phyloP scores from a whole-genome alignment of 2,329 filamentous ascomycete species.

The Gliomastix tumulicola region DNA sequence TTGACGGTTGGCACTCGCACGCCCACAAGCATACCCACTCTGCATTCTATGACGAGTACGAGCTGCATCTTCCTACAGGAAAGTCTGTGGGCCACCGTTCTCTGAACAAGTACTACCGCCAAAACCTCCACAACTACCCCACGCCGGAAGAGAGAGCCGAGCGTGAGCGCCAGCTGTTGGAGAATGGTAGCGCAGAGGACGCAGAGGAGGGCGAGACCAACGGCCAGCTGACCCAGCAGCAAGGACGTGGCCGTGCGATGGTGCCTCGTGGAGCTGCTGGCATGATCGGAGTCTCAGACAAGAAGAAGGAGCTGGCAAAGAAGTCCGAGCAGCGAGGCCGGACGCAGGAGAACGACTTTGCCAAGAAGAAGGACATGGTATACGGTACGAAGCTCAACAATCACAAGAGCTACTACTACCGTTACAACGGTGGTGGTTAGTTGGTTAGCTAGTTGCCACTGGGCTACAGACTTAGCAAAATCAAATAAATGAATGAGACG shows the following conservation, averaged over 20 bases:
- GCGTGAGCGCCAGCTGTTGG: constrained; percentile 25
- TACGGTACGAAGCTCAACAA: constrained; percentile 69
- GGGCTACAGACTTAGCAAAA: too few relatives aligned
- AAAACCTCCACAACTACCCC: constrained; percentile 84
- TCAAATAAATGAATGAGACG: too few relatives aligned
- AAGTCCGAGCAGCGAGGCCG: constrained; percentile 63
- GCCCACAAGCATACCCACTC: constrained; percentile 67
- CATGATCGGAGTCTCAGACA: constrained; percentile 70
- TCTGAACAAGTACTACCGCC: constrained; percentile 79
- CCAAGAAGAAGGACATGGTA: constrained; percentile 59
- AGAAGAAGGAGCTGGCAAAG: constrained; percentile 63
- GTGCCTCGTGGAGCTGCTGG: constrained; percentile 66
- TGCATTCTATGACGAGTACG: constrained; percentile 86
- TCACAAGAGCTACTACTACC: constrained; percentile 58
- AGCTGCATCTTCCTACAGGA: constrained; percentile 87
- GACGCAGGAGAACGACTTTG: constrained; percentile 55
- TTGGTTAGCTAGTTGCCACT: constrained; percentile 1
- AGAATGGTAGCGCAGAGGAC: constrained; percentile 13
- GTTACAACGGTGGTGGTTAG: constrained; percentile 36
- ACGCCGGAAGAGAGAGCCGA: constrained; percentile 68
- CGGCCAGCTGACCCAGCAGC: constrained; percentile 23
- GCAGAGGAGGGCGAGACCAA: constrained; percentile 26
- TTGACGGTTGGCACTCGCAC: constrained; percentile 75
- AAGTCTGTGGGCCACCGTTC: constrained; percentile 86
- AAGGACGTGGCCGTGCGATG: constrained; percentile 44